Evolutionary conservation across 352 stramenopile species (phyloP).

Genomic region (Globisporangium camurandrum): DNA sequence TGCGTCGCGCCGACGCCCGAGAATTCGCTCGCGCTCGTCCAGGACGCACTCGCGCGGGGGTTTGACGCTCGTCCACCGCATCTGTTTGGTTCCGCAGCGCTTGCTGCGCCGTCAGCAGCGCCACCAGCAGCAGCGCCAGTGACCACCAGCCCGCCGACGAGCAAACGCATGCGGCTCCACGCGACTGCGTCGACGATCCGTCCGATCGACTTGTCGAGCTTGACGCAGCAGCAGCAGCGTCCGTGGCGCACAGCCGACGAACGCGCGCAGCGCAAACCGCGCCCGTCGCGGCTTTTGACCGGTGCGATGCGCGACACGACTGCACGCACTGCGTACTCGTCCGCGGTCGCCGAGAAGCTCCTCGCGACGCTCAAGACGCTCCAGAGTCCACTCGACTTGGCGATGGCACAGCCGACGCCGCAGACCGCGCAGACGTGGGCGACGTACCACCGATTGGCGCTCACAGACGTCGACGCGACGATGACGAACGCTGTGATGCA

Average conservation of each 20-base stretch:
- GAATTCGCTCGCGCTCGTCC: slow-evolving; percentile 45
- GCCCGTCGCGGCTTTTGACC: slow-evolving; percentile 68
- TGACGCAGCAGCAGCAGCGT: slow-evolving; percentile 20
- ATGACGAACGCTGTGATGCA: slow-evolving; percentile 8
- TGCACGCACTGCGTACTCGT: slow-evolving; percentile 61
- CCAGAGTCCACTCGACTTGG: slow-evolving; percentile 64
- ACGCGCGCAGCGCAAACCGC: slow-evolving; percentile 43
- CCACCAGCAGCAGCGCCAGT: slow-evolving; percentile 1
- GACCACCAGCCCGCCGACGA: not conserved
- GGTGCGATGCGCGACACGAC: slow-evolving; percentile 47
- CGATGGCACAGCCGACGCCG: slow-evolving; percentile 64
- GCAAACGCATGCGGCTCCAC: slow-evolving; percentile 37
- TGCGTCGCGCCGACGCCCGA: slow-evolving; percentile 61
- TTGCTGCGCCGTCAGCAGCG: slow-evolving; percentile 23
- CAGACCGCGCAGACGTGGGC: slow-evolving; percentile 79
- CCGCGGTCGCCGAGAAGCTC: slow-evolving; percentile 71
- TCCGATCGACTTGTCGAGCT: slow-evolving; percentile 29
- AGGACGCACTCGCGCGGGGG: slow-evolving; percentile 36
- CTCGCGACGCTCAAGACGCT: slow-evolving; percentile 76
- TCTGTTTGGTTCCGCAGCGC: slow-evolving; percentile 10
- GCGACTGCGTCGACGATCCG: slow-evolving; percentile 28
- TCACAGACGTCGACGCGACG: slow-evolving; percentile 29
- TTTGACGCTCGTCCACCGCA: slow-evolving; percentile 21
- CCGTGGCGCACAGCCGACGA: slow-evolving; percentile 42
- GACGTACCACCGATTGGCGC: slow-evolving; percentile 75